A percentile compares a stretch with the other conserved stretches of the same genome.
phyloP scores from a whole-genome alignment of 257 asterid genomes.

The Cordia subcordata region DNA sequence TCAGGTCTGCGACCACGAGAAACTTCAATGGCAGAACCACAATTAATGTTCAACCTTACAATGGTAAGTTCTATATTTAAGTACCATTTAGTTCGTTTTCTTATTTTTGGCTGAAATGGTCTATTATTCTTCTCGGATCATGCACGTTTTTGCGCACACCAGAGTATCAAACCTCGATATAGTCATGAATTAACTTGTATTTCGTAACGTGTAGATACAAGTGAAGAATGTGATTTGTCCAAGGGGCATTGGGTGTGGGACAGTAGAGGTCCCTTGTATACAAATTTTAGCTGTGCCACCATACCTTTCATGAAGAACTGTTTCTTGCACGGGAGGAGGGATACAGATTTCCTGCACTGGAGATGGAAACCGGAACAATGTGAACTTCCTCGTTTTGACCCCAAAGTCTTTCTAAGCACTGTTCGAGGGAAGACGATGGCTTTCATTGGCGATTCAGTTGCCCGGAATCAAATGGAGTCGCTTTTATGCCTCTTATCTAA shows the following conservation, averaged over 20 bases:
- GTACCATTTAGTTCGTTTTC: not conserved
- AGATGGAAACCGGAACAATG: conserved; percentile 37
- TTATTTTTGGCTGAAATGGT: too few relatives aligned
- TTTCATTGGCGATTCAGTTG: conserved; percentile 71
- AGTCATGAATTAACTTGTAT: not conserved
- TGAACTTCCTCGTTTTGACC: conserved; percentile 24
- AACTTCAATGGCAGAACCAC: not conserved
- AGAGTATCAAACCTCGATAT: not conserved
- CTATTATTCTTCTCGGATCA: too few relatives aligned
- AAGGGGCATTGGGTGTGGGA: conserved; percentile 57
- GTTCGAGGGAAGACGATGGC: conserved; percentile 57
- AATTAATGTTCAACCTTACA: not conserved
- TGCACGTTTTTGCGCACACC: too few relatives aligned
- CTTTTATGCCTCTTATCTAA: conserved; percentile 60
- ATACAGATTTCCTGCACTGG: conserved; percentile 28
- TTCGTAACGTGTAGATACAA: not conserved
- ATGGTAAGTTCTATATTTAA: not conserved
- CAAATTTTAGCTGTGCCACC: conserved; percentile 51
- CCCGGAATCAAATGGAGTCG: conserved; percentile 68
- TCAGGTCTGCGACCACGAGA: not conserved
- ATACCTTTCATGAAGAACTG: conserved; percentile 31
- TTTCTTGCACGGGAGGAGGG: conserved; percentile 30
- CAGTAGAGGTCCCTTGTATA: conserved; percentile 31
- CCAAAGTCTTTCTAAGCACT: conserved; percentile 17
- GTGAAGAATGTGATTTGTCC: conserved; percentile 35